Evolutionary conservation across 305 asterid species (phyloP), one percentile per base, ranked within the genome.

Genomic region (Fraxinus sp.): DNA sequence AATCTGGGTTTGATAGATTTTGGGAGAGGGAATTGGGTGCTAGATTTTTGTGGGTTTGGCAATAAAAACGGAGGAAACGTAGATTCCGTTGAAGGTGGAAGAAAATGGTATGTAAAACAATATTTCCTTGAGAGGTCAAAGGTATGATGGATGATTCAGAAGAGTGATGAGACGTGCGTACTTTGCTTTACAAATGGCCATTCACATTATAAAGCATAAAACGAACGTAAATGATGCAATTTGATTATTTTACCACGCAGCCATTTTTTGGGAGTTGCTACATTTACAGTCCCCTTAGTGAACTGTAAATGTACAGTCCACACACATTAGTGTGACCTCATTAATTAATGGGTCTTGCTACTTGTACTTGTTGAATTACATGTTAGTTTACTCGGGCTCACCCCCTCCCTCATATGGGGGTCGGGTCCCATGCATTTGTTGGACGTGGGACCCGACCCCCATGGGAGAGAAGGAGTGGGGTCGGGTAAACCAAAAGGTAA

Each of bases 1-100:
- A 70, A 30, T 32, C n/a, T 28, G 76, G 8, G 5, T 5, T 13
- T 4, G 76, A 36, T 52, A 73, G 79, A 24, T 57, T 73, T 18
- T 33, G 57, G n/a, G 76, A 7, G 79, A 59, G n/a, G 79, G 85
- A 70, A 70, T 70, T 70, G 76, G 44, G 41, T 5, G 76, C 88
- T 85, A 80, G 89, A 86, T 85, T 86, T 74, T 13, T 7, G 88
- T 74, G 68, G 85, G 77, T 78, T 81, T 13, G n/a, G 26, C 6
- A 81, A 68, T 62, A n/a, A 66, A 0, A 64, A 8, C 20, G 70
- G 79, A 74, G 49, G 55, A 71, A 18, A 44, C 28, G 78, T 81
- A 75, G 77, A 79, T 77, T 74, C 75, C 79, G 84, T 41, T 32
- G 88, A 81, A 82, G 82, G 77, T 9, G 80, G 83, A 72, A 77